Base-by-base conservation (phyloP, 2,329 filamentous ascomycete species). In the Ophiostoma montium region DNA sequence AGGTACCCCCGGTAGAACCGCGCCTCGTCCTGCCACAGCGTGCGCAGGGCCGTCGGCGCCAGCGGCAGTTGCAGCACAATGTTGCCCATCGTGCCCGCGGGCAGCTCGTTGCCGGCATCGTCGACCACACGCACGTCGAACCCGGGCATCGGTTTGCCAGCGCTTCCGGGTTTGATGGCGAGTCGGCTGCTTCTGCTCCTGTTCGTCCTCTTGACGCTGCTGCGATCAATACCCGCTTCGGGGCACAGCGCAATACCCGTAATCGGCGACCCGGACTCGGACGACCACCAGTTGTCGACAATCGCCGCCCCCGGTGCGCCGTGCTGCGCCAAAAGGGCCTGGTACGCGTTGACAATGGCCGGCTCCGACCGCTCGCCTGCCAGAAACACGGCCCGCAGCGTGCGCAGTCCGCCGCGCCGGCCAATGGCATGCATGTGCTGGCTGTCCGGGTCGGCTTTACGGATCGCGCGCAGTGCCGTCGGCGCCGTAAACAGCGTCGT, bases 341-440 rank as follows among this genome's bases (percentile, higher is more conserved):
- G 84, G 60, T 94, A 95, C 69, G 83, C 82, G 16, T 76, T 76
- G 4, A 95, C 73, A 57, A 95, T 87, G 47, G 81, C 83, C 1
- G 89, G 89, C 59, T 95, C 90, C 32, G 86, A 94, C 35, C 89
- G 72, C 62, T 96, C 89, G 8, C 89, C 89, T 0, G 89, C 90
- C 1, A 95, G 72, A 65, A 94, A 95, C 6, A 95, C 68, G 0
- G 77, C 86, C 41, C 76, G 74, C 30, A 95, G 70, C 2, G 74
- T 76, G 56, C 72, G 80, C n/a, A 95, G 66, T 0, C 86, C 86
- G 11, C 82, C 82, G 35, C 76, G 71, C 42, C 74, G 63, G 8
- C 86, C 88, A 31, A 81, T 67, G 16, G 72, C 63, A 43, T 73
- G 67, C 56, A 95, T 74, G 48, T 75, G 69, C 5, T 70, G 68